These are phyloP conservation scores for Ascochyta koolunga DNA, from an alignment of 2,329 filamentous ascomycete genomes.

Conservation along the genomic window DNA sequence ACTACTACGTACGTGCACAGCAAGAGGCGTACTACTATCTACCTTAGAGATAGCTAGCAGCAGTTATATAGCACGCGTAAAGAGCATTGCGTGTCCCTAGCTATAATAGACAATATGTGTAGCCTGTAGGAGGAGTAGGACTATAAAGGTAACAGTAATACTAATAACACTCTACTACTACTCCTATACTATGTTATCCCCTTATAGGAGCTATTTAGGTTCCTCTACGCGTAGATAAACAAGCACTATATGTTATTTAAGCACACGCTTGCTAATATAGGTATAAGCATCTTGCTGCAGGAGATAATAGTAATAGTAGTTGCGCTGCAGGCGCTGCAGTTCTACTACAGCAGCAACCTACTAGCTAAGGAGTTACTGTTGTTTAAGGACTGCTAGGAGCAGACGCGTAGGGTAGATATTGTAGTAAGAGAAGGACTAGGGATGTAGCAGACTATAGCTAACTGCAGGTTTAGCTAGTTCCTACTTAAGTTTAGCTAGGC, in stretches of 20 bases:
- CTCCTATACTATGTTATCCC: neutral
- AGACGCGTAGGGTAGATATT: neutral
- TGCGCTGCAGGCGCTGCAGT: too few relatives aligned
- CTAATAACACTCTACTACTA: neutral
- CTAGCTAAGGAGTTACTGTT: too few relatives aligned
- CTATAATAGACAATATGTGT: neutral
- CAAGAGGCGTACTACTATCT: neutral
- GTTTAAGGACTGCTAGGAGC: too few relatives aligned
- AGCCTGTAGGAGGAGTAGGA: too few relatives aligned
- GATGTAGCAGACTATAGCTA: neutral
- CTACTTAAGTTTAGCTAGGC: neutral
- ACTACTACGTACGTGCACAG: neutral
- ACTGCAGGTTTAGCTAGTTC: neutral
- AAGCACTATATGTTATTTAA: neutral
- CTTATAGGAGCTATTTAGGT: neutral
- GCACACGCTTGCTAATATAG: neutral
- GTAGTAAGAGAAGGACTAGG: neutral
- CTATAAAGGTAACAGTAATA: too few relatives aligned
- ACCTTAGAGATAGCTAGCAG: neutral
- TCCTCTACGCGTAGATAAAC: neutral
- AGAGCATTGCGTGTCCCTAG: neutral
- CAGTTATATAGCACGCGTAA: neutral
- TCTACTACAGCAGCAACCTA: too few relatives aligned
- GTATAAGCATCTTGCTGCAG: neutral
- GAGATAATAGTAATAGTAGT: neutral